Percentiles rank a stretch among this genome's conserved stretches.
Evolutionary conservation across 1,139 yeast species (phyloP).

Genomic region (Kurtzmaniella natalensis): DNA sequence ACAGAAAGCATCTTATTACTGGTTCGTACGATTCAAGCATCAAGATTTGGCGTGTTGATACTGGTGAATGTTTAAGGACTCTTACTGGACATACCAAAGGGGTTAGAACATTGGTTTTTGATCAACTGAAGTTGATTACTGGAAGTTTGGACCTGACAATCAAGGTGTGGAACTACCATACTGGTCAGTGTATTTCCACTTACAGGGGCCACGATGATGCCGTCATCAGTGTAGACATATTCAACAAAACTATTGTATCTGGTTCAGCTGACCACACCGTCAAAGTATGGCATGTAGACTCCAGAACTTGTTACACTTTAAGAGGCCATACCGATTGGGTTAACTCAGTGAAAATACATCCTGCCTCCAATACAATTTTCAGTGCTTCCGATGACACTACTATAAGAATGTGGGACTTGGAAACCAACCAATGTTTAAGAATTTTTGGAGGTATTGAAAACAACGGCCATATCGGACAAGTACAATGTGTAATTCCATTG

Average conservation of each 20-base stretch:
- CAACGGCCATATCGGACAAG: constrained; percentile 78
- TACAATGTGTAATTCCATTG: constrained; percentile 84
- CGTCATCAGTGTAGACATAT: constrained; percentile 76
- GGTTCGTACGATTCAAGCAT: constrained; percentile 90
- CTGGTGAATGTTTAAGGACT: constrained; percentile 74
- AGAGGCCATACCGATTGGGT: constrained; percentile 95
- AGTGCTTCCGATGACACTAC: constrained; percentile 92
- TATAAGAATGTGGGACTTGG: constrained; percentile 90
- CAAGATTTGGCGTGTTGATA: constrained; percentile 82
- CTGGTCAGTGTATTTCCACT: constrained; percentile 91
- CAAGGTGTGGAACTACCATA: constrained; percentile 92
- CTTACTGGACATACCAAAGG: constrained; percentile 83
- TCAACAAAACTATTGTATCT: constrained; percentile 78
- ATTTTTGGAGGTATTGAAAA: constrained; percentile 73
- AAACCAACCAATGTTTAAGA: constrained; percentile 70
- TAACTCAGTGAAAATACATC: constrained; percentile 81
- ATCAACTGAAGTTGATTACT: constrained; percentile 81
- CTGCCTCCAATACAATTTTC: constrained; percentile 71
- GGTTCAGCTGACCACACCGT: constrained; percentile 92
- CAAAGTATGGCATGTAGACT: constrained; percentile 94
- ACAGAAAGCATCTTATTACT: constrained; percentile 71
- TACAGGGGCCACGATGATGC: constrained; percentile 90
- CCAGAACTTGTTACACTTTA: constrained; percentile 85
- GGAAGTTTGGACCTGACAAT: constrained; percentile 91
- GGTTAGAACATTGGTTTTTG: constrained; percentile 78